phyloP scores from a whole-genome alignment of 148 eudicot species.

The Talinum fruticosum region DNA sequence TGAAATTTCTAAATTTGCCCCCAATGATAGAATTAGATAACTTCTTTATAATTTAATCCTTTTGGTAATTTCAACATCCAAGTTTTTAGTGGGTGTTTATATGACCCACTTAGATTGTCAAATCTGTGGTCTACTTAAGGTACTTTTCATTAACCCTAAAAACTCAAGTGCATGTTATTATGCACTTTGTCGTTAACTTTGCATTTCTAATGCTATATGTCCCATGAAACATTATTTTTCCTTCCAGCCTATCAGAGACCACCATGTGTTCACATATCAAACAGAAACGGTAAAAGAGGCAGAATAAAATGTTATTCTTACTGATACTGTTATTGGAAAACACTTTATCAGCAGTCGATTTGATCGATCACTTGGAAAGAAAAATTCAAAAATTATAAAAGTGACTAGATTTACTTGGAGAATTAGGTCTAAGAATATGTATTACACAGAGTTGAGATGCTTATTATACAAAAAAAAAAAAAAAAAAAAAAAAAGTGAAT shows the following conservation, averaged over 20 bases:
- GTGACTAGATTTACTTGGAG: not conserved
- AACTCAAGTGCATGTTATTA: not conserved
- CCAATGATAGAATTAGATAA: too few relatives aligned
- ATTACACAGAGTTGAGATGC: not conserved
- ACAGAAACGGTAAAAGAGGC: too few relatives aligned
- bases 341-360: too few relatives aligned
- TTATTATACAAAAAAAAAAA: too few relatives aligned
- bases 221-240: not conserved
- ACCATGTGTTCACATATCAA: too few relatives aligned
- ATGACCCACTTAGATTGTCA: not conserved
- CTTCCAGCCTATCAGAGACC: not conserved
- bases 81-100: not conserved
- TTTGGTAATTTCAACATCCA: not conserved
- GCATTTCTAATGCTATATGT: not conserved
- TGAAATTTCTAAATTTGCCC: too few relatives aligned
- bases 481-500: constrained; percentile 16
- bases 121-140: not conserved
- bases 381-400: too few relatives aligned
- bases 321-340: too few relatives aligned
- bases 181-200: not conserved
- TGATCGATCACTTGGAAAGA: not conserved
- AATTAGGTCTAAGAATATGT: constrained; percentile 10
- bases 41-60: not conserved
- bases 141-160: not conserved
- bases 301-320: too few relatives aligned